Evolutionary conservation across 75 land plant genomes (phyloP), one percentile per base, ranked within the genome.

Genomic region (Azolla pinnata): DNA sequence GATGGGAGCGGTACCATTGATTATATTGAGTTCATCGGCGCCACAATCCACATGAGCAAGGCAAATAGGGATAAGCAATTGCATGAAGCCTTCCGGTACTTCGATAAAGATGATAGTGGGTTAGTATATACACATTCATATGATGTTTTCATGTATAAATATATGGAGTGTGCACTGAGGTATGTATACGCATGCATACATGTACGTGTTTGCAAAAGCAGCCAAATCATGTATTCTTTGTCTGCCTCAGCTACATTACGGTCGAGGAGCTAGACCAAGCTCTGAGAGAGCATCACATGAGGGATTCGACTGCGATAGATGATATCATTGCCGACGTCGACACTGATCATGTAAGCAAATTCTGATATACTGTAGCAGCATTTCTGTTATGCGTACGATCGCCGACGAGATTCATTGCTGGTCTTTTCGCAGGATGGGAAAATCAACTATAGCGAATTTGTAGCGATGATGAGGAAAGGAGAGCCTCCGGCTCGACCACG

Each of bases 321-420:
- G 79, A 75, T 52, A 63, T 79, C 18, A 60, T 79, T 18, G 31
- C 49, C 2, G 79, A 79, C 18, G 79, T 79, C 25, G 81, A 79
- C 50, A 79, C 74, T 17, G 67, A 79, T 32, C 38, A 70, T 19
- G 81, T 76, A 26, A 70, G 75, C 12, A 38, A 38, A 38, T 38
- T 38, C 21, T 46, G 49, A 17, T 4, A 17, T 46, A 46, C 2
- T 2, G 21, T 3, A 14, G 21, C 2, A 17, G 17, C 12, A 14
- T 8, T 38, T 38, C 42, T 38, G 42, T 7, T 38, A 38, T 38
- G 42, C 7, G 12, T 38, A 8, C 14, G 42, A 38, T 38, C 14
- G 7, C 14, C 14, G 42, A 7, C 14, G 7, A 38, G 12, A 38
- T 38, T 7, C 42, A 46, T 46, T 46, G 17, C 17, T 46, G 4